phyloP scores from a whole-genome alignment of 805 yeast species.

The Kluyveromyces siamensis region DNA sequence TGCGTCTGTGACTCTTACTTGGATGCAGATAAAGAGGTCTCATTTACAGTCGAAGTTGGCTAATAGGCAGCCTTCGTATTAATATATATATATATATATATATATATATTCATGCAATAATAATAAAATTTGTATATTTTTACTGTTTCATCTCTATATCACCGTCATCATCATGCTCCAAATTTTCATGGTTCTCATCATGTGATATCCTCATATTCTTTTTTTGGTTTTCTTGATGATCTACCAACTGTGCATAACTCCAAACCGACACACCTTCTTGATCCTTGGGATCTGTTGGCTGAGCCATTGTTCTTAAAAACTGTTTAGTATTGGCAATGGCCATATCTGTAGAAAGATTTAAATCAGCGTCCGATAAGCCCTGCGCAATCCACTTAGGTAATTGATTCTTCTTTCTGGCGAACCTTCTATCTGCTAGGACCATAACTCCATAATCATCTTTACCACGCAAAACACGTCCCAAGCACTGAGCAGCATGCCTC shows the following conservation, averaged over 20 bases:
- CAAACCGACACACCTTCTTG: constrained; percentile 93
- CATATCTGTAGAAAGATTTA: constrained; percentile 92
- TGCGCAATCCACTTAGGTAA: constrained; percentile 97
- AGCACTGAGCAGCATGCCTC: constrained; percentile 99
- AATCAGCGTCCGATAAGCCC: constrained; percentile 83
- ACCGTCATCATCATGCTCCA: constrained; percentile 7
- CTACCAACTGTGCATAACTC: constrained; percentile 61
- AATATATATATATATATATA: background rate
- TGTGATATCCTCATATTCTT: constrained; percentile 9
- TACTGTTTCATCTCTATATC: constrained; percentile 11
- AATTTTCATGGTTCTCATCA: constrained; percentile 20
- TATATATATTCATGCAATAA: background rate
- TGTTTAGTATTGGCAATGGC: constrained; percentile 91
- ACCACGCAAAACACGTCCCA: constrained; percentile 95
- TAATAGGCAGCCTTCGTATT: background rate
- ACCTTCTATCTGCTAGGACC: constrained; percentile 95
- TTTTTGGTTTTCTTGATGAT: constrained; percentile 47
- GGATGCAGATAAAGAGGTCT: constrained; percentile 85
- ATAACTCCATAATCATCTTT: constrained; percentile 97
- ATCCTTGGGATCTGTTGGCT: constrained; percentile 81
- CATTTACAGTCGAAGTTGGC: constrained; percentile 39
- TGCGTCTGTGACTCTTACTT: constrained; percentile 83
- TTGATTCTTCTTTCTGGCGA: constrained; percentile 75
- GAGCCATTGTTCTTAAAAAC: constrained; percentile 87
- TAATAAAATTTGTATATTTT: background rate